Evolutionary conservation across 495 filamentous ascomycete species (phyloP), one percentile per base, ranked within the genome.

Genomic region (Sporormia fimetaria): DNA sequence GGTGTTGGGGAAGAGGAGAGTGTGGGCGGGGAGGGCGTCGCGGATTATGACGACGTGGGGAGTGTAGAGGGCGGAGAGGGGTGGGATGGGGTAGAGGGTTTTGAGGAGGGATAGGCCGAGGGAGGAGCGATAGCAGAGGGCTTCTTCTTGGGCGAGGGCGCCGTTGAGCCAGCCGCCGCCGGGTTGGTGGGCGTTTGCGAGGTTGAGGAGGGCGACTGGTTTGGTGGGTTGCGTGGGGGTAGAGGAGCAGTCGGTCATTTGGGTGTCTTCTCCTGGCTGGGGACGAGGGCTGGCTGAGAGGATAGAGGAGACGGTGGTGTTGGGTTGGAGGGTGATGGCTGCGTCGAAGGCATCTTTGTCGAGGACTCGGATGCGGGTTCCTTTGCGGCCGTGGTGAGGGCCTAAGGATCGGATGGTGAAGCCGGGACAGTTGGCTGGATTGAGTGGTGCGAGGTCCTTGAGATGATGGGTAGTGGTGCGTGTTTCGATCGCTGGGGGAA

Each of bases 71-170:
- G 60, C 68, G 4, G 69, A 66, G 0, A 63, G 35, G 11, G 67
- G 56, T 0, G 64, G 61, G 15, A 81, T 43, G 0, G 75, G 73
- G 51, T 83, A 83, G 42, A 67, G 75, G 2, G 58, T 44, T 7
- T 57, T 52, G 10, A 67, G 66, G 0, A 85, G 67, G 1, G 68
- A 69, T 10, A 60, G 51, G 17, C 49, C 61, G 8, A 83, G 67
- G 3, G 70, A 77, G 44, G 69, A 76, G 26, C 76, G 71, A 52
- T 70, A 76, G 57, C 71, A 81, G n/a, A 81, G 57, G 1, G 69
- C 65, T 57, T 80, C 77, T 54, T 82, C 79, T 52, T 81, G 78
- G 2, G 77, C 76, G 21, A 62, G 53, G 4, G 69, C 44, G 10
- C 74, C 75, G 4, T 60, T 48, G 1, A 65, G 45, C 68, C 69